Base-by-base conservation (phyloP, 345 rosid genomes). In the Eucalyptus fibrosa region DNA sequence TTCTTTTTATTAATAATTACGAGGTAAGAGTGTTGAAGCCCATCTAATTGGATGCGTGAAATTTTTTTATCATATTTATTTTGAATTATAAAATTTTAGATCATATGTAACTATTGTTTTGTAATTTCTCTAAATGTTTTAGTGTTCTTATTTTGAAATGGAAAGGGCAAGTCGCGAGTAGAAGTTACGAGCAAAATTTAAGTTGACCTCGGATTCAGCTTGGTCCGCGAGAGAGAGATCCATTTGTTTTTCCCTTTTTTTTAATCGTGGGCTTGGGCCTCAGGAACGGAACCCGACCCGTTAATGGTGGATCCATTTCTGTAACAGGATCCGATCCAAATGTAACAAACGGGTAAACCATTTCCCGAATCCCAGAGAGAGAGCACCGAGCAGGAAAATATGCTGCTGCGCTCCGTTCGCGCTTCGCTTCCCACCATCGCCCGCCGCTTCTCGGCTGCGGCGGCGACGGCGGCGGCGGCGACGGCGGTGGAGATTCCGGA, bases 391-490 rank as follows among this genome's bases (percentile, higher is more conserved):
- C 85, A 40, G 30, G 47, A 77, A 40, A 77, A 1, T 40, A 77
- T 95, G 94, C 90, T 91, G 89, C 69, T 72, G 80, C 93, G 95
- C 62, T 91, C 89, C 9, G 51, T 91, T 62, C 92, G 95, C 40
- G 87, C 89, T 77, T 89, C 92, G 89, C 86, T 94, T 69, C 89
- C 92, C 88, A 90, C 92, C 88, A 90, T 95, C 81, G 87, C 91
- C 50, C 94, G 93, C 88, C 91, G 90, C 62, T 92, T 93, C 88
- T 95, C 96, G 69, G 90, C 92, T 56, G 93, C 77, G 85, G 90
- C 91, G 56, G 88, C 53, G 90, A 87, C 49, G 80, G 89, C 91
- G 56, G 88, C 53, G 90, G 87, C 49, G 9, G 21, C 51, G 18
- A 7, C 7, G 50, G 15, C 40, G 24, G 62, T 30, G 30, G 30